phyloP scores from a whole-genome alignment of 2,329 filamentous ascomycete species.

The Phialocephala sp. region DNA sequence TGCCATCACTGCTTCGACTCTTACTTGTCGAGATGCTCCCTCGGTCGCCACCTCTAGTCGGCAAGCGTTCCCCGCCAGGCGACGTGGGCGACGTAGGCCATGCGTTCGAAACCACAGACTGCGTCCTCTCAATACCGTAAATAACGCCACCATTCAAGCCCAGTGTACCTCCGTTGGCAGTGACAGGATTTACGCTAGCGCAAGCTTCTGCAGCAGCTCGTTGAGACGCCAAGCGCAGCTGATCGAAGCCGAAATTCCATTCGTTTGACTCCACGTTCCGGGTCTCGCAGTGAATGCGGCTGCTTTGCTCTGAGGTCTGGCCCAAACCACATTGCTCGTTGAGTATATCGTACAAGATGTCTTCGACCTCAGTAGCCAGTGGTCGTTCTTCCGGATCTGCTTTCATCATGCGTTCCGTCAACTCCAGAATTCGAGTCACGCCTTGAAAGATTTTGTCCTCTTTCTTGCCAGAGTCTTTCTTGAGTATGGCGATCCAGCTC shows the following conservation, averaged over 20 bases:
- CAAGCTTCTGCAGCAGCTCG: constrained; percentile 41
- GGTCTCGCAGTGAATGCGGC: constrained; percentile 37
- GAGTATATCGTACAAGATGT: constrained; percentile 58
- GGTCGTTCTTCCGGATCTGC: constrained; percentile 59
- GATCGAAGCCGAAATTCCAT: constrained; percentile 39
- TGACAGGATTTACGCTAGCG: constrained; percentile 33
- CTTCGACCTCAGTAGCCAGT: constrained; percentile 57
- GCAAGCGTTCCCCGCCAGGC: constrained; percentile 9
- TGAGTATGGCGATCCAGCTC: constrained; percentile 67
- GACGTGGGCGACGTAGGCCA: constrained; percentile 12
- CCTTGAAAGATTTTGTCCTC: constrained; percentile 55
- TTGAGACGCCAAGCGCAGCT: constrained; percentile 40
- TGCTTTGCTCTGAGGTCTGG: constrained; percentile 12
- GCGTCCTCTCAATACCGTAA: constrained; percentile 35
- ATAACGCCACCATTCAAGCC: constrained; percentile 33
- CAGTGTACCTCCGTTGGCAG: constrained; percentile 20
- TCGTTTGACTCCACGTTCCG: constrained; percentile 23
- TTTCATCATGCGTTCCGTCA: constrained; percentile 61
- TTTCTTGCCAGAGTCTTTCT: constrained; percentile 59
- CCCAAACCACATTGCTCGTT: constrained; percentile 41
- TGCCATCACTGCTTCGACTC: constrained; percentile 42
- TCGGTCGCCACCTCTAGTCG: constrained; percentile 25
- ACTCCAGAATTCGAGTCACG: constrained; percentile 56
- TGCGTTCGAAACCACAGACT: constrained; percentile 20
- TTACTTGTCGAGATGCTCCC: constrained; percentile 35